These are phyloP conservation scores for Hysterium pulicare DNA, from an alignment of 2,329 filamentous ascomycete species.

Conservation along the genomic window DNA sequence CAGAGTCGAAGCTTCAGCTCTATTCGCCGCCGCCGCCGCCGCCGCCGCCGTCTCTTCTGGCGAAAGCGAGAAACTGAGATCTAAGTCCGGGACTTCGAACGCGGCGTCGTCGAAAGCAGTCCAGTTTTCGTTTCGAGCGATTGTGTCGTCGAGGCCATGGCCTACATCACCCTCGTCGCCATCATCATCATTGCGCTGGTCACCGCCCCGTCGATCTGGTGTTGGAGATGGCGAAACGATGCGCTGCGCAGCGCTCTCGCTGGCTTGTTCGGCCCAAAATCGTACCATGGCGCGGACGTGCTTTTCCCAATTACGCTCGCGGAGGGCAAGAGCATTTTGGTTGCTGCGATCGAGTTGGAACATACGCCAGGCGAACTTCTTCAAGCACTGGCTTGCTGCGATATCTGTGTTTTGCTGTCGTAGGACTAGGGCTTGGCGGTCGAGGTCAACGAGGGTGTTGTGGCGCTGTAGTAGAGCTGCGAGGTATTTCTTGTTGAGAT, in stretches of 20 bases:
- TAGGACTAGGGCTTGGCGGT: slow-evolving; percentile 45
- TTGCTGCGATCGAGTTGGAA: slow-evolving; percentile 53
- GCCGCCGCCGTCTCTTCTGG: slow-evolving; percentile 13
- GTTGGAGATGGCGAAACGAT: slow-evolving; percentile 17
- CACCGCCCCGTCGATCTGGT: slow-evolving; percentile 11
- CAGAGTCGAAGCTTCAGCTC: slow-evolving; percentile 13
- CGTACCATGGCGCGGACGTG: slow-evolving; percentile 55
- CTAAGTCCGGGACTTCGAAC: slow-evolving; percentile 22
- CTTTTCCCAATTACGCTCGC: slow-evolving; percentile 51
- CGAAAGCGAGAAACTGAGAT: slow-evolving; percentile 28
- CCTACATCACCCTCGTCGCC: slow-evolving; percentile 8
- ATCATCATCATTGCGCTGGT: slow-evolving; percentile 11
- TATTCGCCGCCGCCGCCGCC: neutral
- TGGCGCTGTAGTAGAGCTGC: slow-evolving; percentile 22
- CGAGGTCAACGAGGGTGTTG: slow-evolving; percentile 23
- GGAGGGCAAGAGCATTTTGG: slow-evolving; percentile 53
- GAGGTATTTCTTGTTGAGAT: slow-evolving; percentile 31
- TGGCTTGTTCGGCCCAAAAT: slow-evolving; percentile 51
- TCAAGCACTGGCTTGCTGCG: slow-evolving; percentile 47
- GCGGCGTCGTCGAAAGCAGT: slow-evolving; percentile 36
- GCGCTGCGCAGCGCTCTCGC: slow-evolving; percentile 22
- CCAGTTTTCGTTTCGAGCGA: slow-evolving; percentile 34
- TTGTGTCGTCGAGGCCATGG: slow-evolving; percentile 22
- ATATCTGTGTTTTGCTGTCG: slow-evolving; percentile 47
- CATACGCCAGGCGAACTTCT: slow-evolving; percentile 55